Evolutionary conservation across 768 basidiomycete genomes (phyloP).

Genomic region (Chalciporus pseudorubinellus): DNA sequence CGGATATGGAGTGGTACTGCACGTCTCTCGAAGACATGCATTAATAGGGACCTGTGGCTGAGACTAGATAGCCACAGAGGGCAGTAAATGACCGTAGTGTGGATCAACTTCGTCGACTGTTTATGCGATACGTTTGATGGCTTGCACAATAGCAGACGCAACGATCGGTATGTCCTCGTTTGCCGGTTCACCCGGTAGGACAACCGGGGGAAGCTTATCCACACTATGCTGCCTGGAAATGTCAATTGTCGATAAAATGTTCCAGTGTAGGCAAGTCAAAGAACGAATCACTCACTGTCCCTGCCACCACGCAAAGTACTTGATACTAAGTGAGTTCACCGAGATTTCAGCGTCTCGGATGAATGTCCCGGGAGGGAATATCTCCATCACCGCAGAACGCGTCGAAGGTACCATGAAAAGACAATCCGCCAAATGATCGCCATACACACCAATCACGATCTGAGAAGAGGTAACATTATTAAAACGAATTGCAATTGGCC

Average conservation of each 20-base stretch:
- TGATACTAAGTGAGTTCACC: conserved; percentile 49
- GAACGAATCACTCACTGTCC: conserved; percentile 26
- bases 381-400: conserved; percentile 68
- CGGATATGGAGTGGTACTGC: too few species aligned
- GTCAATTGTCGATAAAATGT: neutral
- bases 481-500: neutral
- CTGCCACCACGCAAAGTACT: conserved; percentile 60
- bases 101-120: neutral
- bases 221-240: conserved; percentile 35
- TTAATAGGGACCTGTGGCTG: neutral
- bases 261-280: neutral
- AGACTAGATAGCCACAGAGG: neutral
- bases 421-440: conserved; percentile 61
- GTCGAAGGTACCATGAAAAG: conserved; percentile 65
- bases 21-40: too few species aligned
- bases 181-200: conserved; percentile 22
- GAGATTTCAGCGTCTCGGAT: conserved; percentile 60
- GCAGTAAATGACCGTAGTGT: neutral
- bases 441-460: conserved; percentile 62
- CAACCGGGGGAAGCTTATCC: conserved; percentile 35
- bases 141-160: conserved; percentile 39
- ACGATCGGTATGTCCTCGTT: conserved; percentile 36
- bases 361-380: conserved; percentile 70
- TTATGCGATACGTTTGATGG: conserved; percentile 28
- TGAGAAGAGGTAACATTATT: conserved; percentile 27